These are phyloP conservation scores for Dioscorea alata DNA, from an alignment of 106 monocot genomes.

Conservation along the genomic window DNA sequence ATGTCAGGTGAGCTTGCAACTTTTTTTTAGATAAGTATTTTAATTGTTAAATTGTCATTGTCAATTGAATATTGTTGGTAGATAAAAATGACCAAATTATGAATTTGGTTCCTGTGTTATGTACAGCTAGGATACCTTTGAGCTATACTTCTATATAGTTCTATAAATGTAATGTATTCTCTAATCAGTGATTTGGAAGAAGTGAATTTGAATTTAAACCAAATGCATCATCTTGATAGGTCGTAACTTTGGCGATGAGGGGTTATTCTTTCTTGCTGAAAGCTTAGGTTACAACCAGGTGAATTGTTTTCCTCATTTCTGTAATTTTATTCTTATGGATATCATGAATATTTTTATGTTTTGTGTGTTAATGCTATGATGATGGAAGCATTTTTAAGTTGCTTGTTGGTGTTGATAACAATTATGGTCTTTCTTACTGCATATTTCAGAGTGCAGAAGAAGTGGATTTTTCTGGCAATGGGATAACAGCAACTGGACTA, in stretches of 20 bases:
- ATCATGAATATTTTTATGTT: neutral
- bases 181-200: no score
- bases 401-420: neutral
- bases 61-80: no score
- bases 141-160: no score
- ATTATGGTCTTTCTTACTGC: constrained; percentile 1
- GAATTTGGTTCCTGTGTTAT: no score
- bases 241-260: constrained; percentile 93
- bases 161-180: no score
- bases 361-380: no score
- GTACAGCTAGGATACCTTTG: no score
- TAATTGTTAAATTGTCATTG: no score
- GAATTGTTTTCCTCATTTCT: constrained; percentile 5
- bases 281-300: constrained; percentile 98
- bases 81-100: no score
- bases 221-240: constrained; percentile 39
- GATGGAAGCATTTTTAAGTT: neutral
- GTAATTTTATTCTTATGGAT: constrained; percentile 3
- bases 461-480: constrained; percentile 94
- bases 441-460: constrained; percentile 82
- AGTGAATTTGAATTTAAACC: no score
- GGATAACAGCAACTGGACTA: constrained; percentile 81
- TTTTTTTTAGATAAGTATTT: neutral
- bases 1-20: constrained; percentile 65
- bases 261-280: constrained; percentile 93